phyloP scores from a whole-genome alignment of 78 protist genomes.

The Neovahlkampfia damariscottae region DNA sequence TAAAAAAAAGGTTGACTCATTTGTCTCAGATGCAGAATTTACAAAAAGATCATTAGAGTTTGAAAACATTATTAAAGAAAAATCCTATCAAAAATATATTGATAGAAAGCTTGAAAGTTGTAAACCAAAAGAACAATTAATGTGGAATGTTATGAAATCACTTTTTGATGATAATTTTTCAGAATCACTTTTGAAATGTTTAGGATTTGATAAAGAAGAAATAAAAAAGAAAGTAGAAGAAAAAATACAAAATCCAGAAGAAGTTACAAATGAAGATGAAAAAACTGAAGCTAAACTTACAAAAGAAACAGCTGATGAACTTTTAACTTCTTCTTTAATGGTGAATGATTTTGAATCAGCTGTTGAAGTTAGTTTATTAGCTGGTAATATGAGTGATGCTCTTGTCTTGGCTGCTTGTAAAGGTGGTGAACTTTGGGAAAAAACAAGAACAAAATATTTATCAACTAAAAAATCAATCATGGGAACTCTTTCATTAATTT shows the following conservation, averaged over 20 bases:
- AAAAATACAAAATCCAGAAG: neutral
- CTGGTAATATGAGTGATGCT: neutral
- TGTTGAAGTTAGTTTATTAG: neutral
- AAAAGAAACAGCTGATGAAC: neutral
- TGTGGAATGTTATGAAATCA: neutral
- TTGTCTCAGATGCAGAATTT: neutral
- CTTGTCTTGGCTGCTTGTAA: neutral
- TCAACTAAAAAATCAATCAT: neutral
- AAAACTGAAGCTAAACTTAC: neutral
- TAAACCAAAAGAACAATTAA: neutral
- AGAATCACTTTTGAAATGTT: neutral
- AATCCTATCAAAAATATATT: neutral
- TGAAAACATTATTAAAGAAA: conserved; percentile 25
- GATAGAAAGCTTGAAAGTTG: neutral
- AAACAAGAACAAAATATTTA: neutral
- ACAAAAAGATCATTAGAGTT: neutral
- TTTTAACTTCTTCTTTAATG: neutral
- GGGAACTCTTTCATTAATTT: neutral
- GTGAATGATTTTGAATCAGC: neutral
- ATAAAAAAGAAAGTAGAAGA: neutral
- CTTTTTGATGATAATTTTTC: neutral
- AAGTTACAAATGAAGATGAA: neutral
- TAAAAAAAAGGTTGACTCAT: no score
- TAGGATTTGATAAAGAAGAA: neutral
- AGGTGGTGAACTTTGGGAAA: neutral